Evolutionary conservation across 208 protist genomes (phyloP).

Genomic region (Trypanosoma boissoni): DNA sequence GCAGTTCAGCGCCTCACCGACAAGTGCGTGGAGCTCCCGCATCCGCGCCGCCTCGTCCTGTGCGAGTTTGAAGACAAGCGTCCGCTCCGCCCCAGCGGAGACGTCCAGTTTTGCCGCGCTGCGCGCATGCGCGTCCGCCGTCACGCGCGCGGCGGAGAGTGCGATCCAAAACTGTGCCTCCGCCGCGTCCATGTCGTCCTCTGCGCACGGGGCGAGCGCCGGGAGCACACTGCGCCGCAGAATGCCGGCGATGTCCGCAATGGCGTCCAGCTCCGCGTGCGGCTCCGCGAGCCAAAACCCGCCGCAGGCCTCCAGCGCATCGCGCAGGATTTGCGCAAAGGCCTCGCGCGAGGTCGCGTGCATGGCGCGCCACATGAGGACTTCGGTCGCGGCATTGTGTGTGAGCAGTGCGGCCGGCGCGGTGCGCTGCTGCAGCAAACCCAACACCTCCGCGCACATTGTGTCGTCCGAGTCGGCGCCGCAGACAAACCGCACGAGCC

Average conservation of each 20-base stretch:
- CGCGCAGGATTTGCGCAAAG: slow-evolving; percentile 32
- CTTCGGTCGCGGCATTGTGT: slow-evolving; percentile 59
- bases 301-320: slow-evolving; percentile 49
- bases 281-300: slow-evolving; percentile 55
- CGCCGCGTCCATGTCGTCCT: slow-evolving; percentile 26
- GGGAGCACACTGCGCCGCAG: slow-evolving; percentile 54
- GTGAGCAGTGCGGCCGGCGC: slow-evolving; percentile 47
- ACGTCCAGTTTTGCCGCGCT: slow-evolving; percentile 44
- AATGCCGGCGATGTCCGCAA: slow-evolving; percentile 66
- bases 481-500: slow-evolving; percentile 59
- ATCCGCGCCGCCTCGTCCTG: slow-evolving; percentile 60
- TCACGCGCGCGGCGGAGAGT: slow-evolving; percentile 32
- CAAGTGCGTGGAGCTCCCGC: slow-evolving; percentile 29
- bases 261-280: slow-evolving; percentile 50
- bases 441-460: slow-evolving; percentile 54
- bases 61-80: slow-evolving; percentile 55
- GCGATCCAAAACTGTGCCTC: slow-evolving; percentile 66
- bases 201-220: neutral
- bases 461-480: slow-evolving; percentile 35
- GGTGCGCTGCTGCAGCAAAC: slow-evolving; percentile 48
- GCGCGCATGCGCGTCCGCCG: slow-evolving; percentile 43
- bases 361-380: slow-evolving; percentile 80
- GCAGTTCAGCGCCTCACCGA: slow-evolving; percentile 33
- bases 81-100: slow-evolving; percentile 32
- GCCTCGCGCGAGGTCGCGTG: slow-evolving; percentile 45